Evolutionary conservation across 208 protist species (phyloP), one percentile per base, ranked within the genome.

Genomic region (Crithidia mellificae): DNA sequence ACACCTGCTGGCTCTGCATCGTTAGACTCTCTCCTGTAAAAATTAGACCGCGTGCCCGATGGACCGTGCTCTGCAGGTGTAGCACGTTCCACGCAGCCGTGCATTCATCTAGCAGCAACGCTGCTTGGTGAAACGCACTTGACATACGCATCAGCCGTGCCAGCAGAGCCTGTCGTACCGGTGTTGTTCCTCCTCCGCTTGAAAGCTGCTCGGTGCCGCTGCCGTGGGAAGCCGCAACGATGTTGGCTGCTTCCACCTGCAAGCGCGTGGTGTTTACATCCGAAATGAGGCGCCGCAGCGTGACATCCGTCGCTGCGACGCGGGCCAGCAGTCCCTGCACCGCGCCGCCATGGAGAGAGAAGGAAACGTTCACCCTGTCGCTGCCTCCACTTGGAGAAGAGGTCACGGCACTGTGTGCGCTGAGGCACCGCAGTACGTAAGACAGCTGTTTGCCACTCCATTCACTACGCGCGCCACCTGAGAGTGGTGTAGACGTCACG

Each of bases 391-490:
- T n/a, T n/a, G n/a, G n/a, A n/a, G n/a, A n/a, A n/a, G n/a, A n/a
- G n/a, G n/a, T n/a, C n/a, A n/a, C 32, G 19, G 49, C 56, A 1
- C 36, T 22, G 19, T 5, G 29, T 12, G 55, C 62, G 2, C 51
- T 68, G 25, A 67, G 15, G 29, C 68, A 69, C 1, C 25, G 71
- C 36, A 70, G 32, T 9, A 62, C 50, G 32, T 71, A 68, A 24
- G 30, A 38, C 9, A 68, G 56, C 9, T 32, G 52, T 19, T 32
- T 46, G 22, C 58, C 30, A 22, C 25, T 30, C 38, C 38, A 63
- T 17, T 49, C 12, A 17, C 43, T 6, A 6, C n/a, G 14, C 19
- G 19, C 43, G 6, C 14, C 43, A 20, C 14, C n/a, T 6, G 15
- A 11, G 19, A 22, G 7, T 11, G 12, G 14, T 6, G 54, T 9